Evolutionary conservation across 768 basidiomycete species (phyloP).

Genomic region (Rhizopogon rudus): DNA sequence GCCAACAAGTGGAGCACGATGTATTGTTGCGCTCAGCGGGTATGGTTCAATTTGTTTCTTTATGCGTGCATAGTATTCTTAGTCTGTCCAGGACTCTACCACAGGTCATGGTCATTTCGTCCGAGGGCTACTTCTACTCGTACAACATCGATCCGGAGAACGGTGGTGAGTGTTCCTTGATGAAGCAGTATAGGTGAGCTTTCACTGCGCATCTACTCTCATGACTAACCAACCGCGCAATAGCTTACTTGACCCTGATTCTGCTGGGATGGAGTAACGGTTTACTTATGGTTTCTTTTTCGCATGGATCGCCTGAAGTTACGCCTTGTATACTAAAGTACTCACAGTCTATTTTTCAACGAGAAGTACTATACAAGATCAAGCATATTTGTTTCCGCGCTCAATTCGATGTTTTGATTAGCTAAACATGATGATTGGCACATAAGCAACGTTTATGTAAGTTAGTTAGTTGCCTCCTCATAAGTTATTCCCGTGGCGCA

Average conservation of each 20-base stretch:
- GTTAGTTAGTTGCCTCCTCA: no score
- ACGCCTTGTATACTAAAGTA: neutral
- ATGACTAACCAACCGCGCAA: neutral
- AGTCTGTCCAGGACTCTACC: conserved; percentile 70
- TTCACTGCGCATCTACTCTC: neutral
- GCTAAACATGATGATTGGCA: no score
- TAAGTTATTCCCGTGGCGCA: no score
- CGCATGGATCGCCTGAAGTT: neutral
- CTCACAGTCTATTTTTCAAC: neutral
- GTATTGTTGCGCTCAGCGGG: conserved; percentile 88
- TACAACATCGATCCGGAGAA: conserved; percentile 95
- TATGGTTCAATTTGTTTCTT: conserved; percentile 22
- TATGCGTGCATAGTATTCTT: neutral
- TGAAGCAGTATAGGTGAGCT: conserved; percentile 84
- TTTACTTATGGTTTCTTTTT: neutral
- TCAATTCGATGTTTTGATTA: neutral
- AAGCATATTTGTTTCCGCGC: neutral
- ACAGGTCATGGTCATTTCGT: conserved; percentile 95
- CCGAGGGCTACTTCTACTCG: conserved; percentile 92
- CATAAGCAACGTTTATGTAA: no score
- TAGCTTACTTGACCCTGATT: conserved; percentile 3
- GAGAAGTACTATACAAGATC: neutral
- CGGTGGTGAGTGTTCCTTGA: conserved; percentile 90
- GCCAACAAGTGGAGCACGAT: conserved; percentile 72
- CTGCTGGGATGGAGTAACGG: neutral